phyloP scores from a whole-genome alignment of 495 filamentous ascomycete species.

The Podospora conica region DNA sequence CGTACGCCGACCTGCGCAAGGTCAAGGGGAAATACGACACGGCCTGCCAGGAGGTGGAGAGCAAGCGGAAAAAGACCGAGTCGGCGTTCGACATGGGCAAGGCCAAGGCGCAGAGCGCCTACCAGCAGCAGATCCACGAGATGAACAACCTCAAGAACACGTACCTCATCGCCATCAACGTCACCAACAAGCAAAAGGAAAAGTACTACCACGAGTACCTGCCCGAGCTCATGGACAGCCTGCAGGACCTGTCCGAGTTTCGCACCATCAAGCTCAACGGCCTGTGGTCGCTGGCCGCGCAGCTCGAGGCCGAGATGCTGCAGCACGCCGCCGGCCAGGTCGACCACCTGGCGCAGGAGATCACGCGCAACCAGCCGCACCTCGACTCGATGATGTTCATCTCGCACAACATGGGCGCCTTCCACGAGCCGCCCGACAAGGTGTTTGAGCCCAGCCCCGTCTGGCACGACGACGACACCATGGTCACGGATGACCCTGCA shows the following conservation, averaged over 20 bases:
- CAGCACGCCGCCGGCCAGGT: constrained; percentile 64
- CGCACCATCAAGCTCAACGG: constrained; percentile 74
- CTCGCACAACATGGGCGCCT: constrained; percentile 75
- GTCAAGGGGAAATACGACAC: constrained; percentile 88
- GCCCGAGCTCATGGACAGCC: constrained; percentile 84
- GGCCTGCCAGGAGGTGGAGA: constrained; percentile 89
- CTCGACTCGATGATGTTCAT: constrained; percentile 97
- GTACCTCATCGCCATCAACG: constrained; percentile 89
- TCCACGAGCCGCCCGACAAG: constrained; percentile 76
- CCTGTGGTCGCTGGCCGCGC: constrained; percentile 72
- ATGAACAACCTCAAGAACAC: constrained; percentile 99
- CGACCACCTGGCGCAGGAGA: constrained; percentile 65
- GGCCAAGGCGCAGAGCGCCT: constrained; percentile 78
- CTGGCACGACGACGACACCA: constrained; percentile 88
- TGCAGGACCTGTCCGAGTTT: constrained; percentile 87
- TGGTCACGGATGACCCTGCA: constrained; percentile 75
- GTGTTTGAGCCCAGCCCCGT: constrained; percentile 91
- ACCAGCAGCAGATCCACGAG: constrained; percentile 81
- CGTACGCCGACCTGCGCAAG: constrained; percentile 82
- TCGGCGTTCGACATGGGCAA: constrained; percentile 67
- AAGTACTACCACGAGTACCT: constrained; percentile 96
- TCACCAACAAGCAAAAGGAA: constrained; percentile 94
- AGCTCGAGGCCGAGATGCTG: constrained; percentile 70
- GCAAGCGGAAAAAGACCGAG: constrained; percentile 87
- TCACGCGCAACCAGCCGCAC: constrained; percentile 78